Percentiles rank a stretch among this genome's conserved stretches.
Evolutionary conservation across 306 rosid genomes (phyloP).

Genomic region (Amphicarpaea edgeworthii): DNA sequence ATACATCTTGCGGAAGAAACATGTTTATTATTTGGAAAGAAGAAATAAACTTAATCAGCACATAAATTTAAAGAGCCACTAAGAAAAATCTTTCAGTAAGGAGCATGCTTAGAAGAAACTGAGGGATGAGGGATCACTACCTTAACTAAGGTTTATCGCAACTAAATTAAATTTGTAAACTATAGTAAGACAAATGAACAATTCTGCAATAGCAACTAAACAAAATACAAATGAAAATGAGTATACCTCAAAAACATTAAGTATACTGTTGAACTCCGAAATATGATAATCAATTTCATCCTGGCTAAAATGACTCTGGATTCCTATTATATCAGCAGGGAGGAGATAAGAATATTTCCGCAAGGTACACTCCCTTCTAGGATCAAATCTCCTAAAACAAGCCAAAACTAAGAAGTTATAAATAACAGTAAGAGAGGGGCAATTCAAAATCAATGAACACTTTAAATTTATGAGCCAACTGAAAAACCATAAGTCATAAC

Average conservation of each 20-base stretch:
- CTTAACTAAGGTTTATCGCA: conserved; percentile 4
- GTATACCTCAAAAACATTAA: conserved; percentile 74
- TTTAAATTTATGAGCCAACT: background rate
- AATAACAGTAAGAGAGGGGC: background rate
- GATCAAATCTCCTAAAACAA: conserved; percentile 84
- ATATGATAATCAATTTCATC: conserved; percentile 74
- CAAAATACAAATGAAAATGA: conserved; percentile 23
- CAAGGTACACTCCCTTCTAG: conserved; percentile 83
- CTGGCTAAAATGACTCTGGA: conserved; percentile 61
- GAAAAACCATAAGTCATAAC: conserved; percentile 3
- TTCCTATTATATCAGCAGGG: conserved; percentile 88
- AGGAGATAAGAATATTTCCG: conserved; percentile 90
- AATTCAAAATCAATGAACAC: background rate
- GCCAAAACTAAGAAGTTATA: conserved; percentile 34
- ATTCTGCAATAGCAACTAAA: conserved; percentile 1
- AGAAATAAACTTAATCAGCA: background rate
- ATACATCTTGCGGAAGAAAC: background rate
- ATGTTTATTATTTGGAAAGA: conserved; percentile 7
- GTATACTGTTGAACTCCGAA: conserved; percentile 76
- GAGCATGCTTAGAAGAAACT: conserved; percentile 10
- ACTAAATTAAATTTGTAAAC: background rate
- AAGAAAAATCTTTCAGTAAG: background rate
- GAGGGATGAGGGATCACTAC: background rate
- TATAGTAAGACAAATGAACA: conserved; percentile 18
- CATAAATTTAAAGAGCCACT: conserved; percentile 14